Base-by-base conservation (phyloP, 331 rosid species). In the Malus hybrid region DNA sequence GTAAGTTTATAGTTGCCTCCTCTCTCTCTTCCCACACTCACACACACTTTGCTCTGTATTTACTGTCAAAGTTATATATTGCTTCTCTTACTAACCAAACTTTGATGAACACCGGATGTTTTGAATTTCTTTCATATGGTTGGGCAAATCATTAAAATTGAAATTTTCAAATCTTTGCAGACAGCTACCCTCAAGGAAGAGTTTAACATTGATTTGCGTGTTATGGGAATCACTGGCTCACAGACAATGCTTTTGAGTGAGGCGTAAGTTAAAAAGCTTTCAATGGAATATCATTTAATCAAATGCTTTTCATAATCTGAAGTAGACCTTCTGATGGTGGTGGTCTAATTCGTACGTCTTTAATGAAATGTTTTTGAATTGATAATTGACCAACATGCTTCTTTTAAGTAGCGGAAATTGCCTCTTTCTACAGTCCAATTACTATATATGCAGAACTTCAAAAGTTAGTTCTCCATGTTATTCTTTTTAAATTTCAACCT, bases 181-280 rank as follows among this genome's bases (percentile, higher is more conserved):
- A 88, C 97, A 11, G 88, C 97, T 50, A 71, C 79, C 52, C 88
- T 93, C 74, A 93, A 93, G 88, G 98, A 93, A 88, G 90, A 93
- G 64, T 90, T 90, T 56, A 93, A 93, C 86, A 93, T 93, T 77
- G 98, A 93, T 82, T 80, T 93, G 79, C 98, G 97, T 76, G 98
- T 93, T 44, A 70, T 90, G 92, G 98, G 97, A 84, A 93, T 93
- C 72, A 86, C 84, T 76, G 81, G 96, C 67, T 87, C 96, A 75
- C 81, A 79, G 73, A 85, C 83, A 73, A 93, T 93, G 98, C 87
- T 90, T 80, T 85, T 93, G 70, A 86, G 90, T 72, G 92, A 93
- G 48, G 20, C 11, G 98, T 93, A 89, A 93, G 96, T 90, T 72
- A 36, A 73, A 79, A 63, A 3, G n/a, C 57, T 52, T 48, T 74